These are phyloP conservation scores for Xylaria sp. DNA, from an alignment of 2,329 filamentous ascomycete species.

Conservation along the genomic window DNA sequence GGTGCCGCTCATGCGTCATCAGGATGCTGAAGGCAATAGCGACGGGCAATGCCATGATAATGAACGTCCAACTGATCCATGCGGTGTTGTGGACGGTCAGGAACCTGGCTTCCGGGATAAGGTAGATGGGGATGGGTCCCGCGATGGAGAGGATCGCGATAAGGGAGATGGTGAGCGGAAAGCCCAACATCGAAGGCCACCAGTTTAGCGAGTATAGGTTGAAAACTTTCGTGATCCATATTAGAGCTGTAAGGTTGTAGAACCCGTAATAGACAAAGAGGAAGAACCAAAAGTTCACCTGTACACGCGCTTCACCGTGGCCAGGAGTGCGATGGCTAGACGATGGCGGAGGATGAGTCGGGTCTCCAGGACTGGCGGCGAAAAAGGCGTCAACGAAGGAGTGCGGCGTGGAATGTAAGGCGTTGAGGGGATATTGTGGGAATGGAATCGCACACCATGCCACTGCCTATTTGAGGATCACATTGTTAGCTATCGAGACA, in stretches of 20 bases:
- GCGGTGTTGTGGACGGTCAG: slow-evolving; percentile 71
- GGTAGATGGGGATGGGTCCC: slow-evolving; percentile 69
- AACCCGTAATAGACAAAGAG: slow-evolving; percentile 75
- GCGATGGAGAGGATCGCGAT: slow-evolving; percentile 70
- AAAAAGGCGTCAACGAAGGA: slow-evolving; percentile 22
- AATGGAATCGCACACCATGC: slow-evolving; percentile 74
- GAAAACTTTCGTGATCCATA: slow-evolving; percentile 78
- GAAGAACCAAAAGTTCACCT: slow-evolving; percentile 78
- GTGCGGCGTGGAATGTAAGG: slow-evolving; percentile 49
- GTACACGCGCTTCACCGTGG: slow-evolving; percentile 70
- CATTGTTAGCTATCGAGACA: slow-evolving; percentile 22
- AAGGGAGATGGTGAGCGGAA: slow-evolving; percentile 70
- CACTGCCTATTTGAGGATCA: slow-evolving; percentile 58
- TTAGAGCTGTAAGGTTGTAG: slow-evolving; percentile 73
- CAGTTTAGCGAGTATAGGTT: slow-evolving; percentile 77
- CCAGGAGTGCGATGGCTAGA: slow-evolving; percentile 62
- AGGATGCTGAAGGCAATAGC: slow-evolving; percentile 72
- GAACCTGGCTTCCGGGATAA: slow-evolving; percentile 61
- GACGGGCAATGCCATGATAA: slow-evolving; percentile 76
- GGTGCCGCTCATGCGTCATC: slow-evolving; percentile 70
- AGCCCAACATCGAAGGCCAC: slow-evolving; percentile 73
- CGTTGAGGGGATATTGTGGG: slow-evolving; percentile 68
- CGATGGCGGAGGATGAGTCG: slow-evolving; percentile 35
- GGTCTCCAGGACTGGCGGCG: background rate
- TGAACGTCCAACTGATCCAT: slow-evolving; percentile 76